Base-by-base conservation (phyloP, 2,329 filamentous ascomycete species). In the Davidsoniella neocaledoniae region DNA sequence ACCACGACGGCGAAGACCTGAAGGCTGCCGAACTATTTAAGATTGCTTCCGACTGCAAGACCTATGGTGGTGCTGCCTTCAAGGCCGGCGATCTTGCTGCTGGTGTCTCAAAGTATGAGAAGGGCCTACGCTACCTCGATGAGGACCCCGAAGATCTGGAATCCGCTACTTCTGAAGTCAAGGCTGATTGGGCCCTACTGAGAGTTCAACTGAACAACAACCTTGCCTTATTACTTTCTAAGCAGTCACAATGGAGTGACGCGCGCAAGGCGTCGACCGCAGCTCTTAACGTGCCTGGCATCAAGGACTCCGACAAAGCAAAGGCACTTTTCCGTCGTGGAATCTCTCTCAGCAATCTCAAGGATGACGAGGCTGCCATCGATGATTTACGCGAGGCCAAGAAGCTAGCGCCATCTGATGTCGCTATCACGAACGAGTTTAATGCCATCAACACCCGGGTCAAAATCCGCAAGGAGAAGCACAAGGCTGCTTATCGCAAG, bases 401-500 rank as follows among this genome's bases (percentile, higher is more conserved):
- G 64, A 76, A 74, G 59, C 69, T 94, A 48, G 78, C 74, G 1
- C 88, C 90, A 1, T 72, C 70, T 16, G 90, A 96, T 63, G 76
- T 73, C 0, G 83, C 77, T 43, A 77, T 96, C 56, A 65, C 70
- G 54, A 82, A 77, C 58, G 87, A 95, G 68, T 72, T 93, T 49
- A 73, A 75, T 16, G 67, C 72, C n/a, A 79, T 91, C 48, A 94
- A 88, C 76, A 81, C 81, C 68, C 77, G 73, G 58, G 75, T 83
- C 23, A 73, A 77, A 9, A 83, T 81, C 52, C 75, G 82, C 54
- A 73, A 78, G 54, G 83, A 83, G 63, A 94, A 88, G 76, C 86
- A 95, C 71, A 93, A 88, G 76, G 86, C 84, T 58, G 83, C 81
- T 5, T 94, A 90, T 63, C 84, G 83, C 69, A 96, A 94, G 69